Base-by-base conservation (phyloP, 2,329 filamentous ascomycete genomes). In the Fusarium humuli region DNA sequence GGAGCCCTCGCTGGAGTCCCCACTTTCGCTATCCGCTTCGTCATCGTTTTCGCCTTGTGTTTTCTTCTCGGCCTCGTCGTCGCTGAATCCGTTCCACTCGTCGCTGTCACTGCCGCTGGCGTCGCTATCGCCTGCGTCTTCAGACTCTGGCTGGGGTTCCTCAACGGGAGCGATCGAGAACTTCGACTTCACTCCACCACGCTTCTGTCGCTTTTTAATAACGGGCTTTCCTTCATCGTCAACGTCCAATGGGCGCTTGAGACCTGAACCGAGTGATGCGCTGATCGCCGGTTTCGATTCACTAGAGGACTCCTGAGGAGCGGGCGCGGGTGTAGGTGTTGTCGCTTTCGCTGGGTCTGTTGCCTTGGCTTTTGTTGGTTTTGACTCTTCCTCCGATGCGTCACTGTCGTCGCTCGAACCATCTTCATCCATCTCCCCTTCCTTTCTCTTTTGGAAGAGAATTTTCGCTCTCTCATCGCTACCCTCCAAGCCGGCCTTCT, bases 231-330 rank as follows among this genome's bases (percentile, higher is more conserved):
- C 94, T 62, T 91, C 89, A 2, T 93, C 90, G 67, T 93, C 94
- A 12, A 94, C 72, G 46, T 97, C 92, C 13, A 99, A 83, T 2
- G 94, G 94, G 44, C 94, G 87, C 79, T 98, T 98, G 63, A 99
- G 80, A 9, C 96, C 96, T 65, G 90, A 91, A 22, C 96, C 96
- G 56, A 88, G 81, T 4, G 63, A 42, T 27, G 65, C 29, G 46
- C 37, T 59, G 11, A 30, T 45, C 7, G 48, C 41, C 22, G 60
- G 30, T 27, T 71, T 68, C 4, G 57, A 23, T 16, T 54, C 44
- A 37, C 10, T 37, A 9, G 60, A 37, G n/a, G 64, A 18, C n/a
- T 63, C 25, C 12, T 60, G 48, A 9, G 66, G 9, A 11, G 59
- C 40, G 34, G 46, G 30, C n/a, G 14, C n/a, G 34, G 34, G 20